Evolutionary conservation across 140 eudicot genomes (phyloP), one percentile per base, ranked within the genome.

Genomic region (Stevia rebaudiana): DNA sequence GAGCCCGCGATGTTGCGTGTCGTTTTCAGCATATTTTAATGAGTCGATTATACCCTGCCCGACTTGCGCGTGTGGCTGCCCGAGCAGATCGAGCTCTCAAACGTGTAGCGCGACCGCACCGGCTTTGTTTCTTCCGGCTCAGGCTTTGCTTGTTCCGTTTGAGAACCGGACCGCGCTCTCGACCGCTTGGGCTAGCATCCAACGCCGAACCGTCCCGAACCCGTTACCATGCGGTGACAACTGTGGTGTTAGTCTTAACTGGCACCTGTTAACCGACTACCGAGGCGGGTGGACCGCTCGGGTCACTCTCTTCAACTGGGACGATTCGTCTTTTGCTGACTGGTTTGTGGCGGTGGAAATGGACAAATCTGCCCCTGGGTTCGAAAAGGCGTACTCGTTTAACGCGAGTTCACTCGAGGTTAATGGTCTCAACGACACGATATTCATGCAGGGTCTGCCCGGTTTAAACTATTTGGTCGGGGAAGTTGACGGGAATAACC

Each of bases 51-150:
- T 92, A 37, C 98, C 98, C 1, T 92, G 98, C 78, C 83, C 59
- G 15, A 92, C 98, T 5, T 92, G 98, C 36, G 94, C 98, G 4
- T 92, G 98, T 60, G 96, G 98, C 15, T 92, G 98, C 76, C 90
- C 95, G 2, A 61, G 76, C 6, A 56, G 63, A 19, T 10, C 81
- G 0, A 46, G 50, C 46, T 21, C 75, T 11, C 79, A 61, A 2
- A 79, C 95, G 0, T 91, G 98, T 36, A 87, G 98, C 25, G 70
- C 86, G 3, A 82, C 70, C 0, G 57, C 83, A 43, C 87, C 91
- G 0, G 99, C 99, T 0, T 63, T 91, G 25, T 76, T 91, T 43
- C 90, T 91, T 12, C 98, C 98, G 11, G 65, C 96, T 2, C 92
- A 91, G 70, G 96, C 95, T 9, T 86, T 78, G 25, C 75, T 91